phyloP scores from a whole-genome alignment of 495 filamentous ascomycete genomes.

The Aspergillus leporis region DNA sequence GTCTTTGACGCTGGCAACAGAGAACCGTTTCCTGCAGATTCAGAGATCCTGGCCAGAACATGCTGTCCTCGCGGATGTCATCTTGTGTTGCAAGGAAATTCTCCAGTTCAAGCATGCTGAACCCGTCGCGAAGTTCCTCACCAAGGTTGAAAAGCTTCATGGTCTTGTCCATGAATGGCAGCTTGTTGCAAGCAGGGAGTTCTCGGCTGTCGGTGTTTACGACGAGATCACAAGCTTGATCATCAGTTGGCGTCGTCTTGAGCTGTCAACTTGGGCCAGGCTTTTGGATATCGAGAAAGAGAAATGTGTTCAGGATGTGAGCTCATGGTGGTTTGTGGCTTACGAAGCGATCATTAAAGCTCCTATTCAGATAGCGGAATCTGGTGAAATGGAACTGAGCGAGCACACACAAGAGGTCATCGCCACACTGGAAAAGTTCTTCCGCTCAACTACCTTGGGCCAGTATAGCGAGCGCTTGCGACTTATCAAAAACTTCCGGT shows the following conservation, averaged over 20 bases:
- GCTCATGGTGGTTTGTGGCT: conserved; percentile 94
- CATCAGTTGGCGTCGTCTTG: conserved; percentile 84
- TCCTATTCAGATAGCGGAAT: conserved; percentile 61
- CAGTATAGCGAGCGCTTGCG: conserved; percentile 73
- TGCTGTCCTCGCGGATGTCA: conserved; percentile 72
- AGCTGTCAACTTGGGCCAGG: conserved; percentile 87
- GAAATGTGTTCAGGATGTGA: conserved; percentile 71
- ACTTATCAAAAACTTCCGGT: conserved; percentile 70
- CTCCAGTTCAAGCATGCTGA: conserved; percentile 76
- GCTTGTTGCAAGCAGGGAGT: conserved; percentile 77
- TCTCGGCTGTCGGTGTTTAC: conserved; percentile 66
- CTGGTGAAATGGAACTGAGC: conserved; percentile 54
- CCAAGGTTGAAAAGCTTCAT: conserved; percentile 82
- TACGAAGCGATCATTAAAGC: conserved; percentile 83
- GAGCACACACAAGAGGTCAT: conserved; percentile 67
- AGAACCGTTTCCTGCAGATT: conserved; percentile 68
- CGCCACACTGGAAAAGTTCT: conserved; percentile 70
- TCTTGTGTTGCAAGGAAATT: conserved; percentile 69
- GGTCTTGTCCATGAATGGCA: conserved; percentile 88
- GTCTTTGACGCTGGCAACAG: conserved; percentile 61
- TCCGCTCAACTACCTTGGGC: conserved; percentile 70
- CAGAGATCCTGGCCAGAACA: conserved; percentile 71
- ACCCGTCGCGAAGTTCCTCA: conserved; percentile 80
- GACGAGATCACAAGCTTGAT: conserved; percentile 74
- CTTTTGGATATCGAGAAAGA: conserved; percentile 83